These are phyloP conservation scores for Stephanodiscus triporus DNA, from an alignment of 108 stramenopile species.

Conservation along the genomic window DNA sequence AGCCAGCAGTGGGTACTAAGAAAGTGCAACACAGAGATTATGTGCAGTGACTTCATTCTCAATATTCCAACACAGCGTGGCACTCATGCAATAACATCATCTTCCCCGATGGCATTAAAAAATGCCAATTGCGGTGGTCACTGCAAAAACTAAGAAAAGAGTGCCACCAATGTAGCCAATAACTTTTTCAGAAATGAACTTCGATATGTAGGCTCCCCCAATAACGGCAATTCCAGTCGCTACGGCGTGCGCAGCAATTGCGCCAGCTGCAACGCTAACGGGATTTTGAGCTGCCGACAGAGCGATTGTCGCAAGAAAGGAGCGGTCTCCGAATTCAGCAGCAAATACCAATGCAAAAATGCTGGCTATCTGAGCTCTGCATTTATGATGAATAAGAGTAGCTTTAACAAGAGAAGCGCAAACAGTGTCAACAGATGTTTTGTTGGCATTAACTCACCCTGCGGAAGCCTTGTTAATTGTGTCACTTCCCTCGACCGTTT, in stretches of 20 bases:
- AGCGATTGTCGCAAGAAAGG: conserved; percentile 98
- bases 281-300: conserved; percentile 96
- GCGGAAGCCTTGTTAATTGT: conserved; percentile 48
- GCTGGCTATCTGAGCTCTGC: conserved; percentile 69
- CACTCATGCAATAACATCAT: background rate
- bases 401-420: background rate
- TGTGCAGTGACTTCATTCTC: too few species aligned
- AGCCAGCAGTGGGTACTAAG: too few species aligned
- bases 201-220: conserved; percentile 83
- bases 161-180: conserved; percentile 91
- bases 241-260: conserved; percentile 90
- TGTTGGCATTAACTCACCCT: conserved; percentile 48
- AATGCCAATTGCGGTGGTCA: conserved; percentile 85
- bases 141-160: conserved; percentile 91
- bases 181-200: conserved; percentile 91
- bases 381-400: background rate
- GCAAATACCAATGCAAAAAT: conserved; percentile 91
- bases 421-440: conserved; percentile 8
- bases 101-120: conserved; percentile 48
- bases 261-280: conserved; percentile 91
- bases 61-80: background rate
- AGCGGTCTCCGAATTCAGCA: conserved; percentile 95
- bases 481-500: conserved; percentile 71
- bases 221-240: conserved; percentile 92
- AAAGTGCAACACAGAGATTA: too few species aligned